Percentiles rank a stretch among this genome's conserved stretches.
Conservation (phyloP, 257 asterid genomes). For the Gentiana macrophylla region DNA sequence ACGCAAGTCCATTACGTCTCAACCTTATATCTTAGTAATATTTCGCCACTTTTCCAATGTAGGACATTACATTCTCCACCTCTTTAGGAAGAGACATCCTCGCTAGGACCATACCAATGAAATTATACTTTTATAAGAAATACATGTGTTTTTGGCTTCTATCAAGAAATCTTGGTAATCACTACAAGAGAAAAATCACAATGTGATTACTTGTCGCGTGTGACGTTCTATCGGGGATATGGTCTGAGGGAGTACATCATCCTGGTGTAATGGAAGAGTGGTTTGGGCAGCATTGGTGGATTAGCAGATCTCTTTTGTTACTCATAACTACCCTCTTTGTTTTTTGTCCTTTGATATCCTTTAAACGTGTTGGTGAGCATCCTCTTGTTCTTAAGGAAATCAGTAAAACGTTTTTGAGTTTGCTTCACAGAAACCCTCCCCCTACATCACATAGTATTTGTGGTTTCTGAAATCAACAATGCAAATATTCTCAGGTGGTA, state of each 20-base stretch:
- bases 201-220: conserved; percentile 30
- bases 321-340: conserved; percentile 54
- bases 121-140: too few species aligned
- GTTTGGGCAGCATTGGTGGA: conserved; percentile 92
- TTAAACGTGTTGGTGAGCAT: conserved; percentile 71
- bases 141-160: too few species aligned
- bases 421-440: neutral
- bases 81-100: too few species aligned
- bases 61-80: too few species aligned
- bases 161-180: neutral
- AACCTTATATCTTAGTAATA: too few species aligned
- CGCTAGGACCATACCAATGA: too few species aligned
- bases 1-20: too few species aligned
- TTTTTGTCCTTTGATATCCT: conserved; percentile 61
- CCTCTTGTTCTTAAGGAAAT: neutral
- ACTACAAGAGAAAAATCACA: neutral
- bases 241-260: conserved; percentile 74
- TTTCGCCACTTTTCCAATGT: too few species aligned
- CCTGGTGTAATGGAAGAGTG: conserved; percentile 82
- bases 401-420: neutral
- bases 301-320: conserved; percentile 46
- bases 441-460: neutral
- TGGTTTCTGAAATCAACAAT: neutral
- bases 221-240: conserved; percentile 76
- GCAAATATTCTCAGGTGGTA: neutral